A percentile compares a stretch with the other conserved stretches of the same genome.
Conservation (phyloP, 208 protist species). For the Acanthamoeba divionensis region DNA sequence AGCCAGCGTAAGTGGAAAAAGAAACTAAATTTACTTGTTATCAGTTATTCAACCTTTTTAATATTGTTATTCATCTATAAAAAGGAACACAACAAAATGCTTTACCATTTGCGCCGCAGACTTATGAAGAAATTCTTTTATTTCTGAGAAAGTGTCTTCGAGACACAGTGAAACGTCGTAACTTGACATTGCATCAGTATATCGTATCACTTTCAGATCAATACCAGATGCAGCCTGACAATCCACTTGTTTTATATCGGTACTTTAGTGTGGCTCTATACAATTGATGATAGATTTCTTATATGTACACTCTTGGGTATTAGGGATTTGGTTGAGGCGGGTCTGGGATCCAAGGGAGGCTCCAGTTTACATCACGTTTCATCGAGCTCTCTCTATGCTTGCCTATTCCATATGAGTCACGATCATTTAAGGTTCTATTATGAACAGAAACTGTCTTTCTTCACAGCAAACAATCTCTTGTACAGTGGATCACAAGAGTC, state of each 20-base stretch:
- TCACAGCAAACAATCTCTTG: neutral
- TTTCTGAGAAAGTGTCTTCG: slow-evolving; percentile 38
- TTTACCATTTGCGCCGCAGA: neutral
- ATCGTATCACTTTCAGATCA: neutral
- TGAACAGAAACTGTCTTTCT: neutral
- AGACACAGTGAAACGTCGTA: neutral
- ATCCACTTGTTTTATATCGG: too few relatives aligned
- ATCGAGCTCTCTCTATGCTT: neutral
- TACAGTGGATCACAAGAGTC: slow-evolving; percentile 36
- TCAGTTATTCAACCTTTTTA: too few relatives aligned
- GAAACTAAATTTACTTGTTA: neutral
- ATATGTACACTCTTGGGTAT: neutral
- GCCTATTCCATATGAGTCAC: slow-evolving; percentile 38
- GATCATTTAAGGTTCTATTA: neutral
- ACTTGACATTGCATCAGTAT: neutral
- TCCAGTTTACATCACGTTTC: slow-evolving; percentile 17
- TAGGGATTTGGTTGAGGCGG: neutral
- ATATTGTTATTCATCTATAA: too few relatives aligned
- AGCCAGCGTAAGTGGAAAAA: neutral
- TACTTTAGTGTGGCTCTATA: too few relatives aligned
- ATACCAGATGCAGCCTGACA: too few relatives aligned
- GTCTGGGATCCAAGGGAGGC: neutral
- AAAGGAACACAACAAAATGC: neutral
- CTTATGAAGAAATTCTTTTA: slow-evolving; percentile 11
- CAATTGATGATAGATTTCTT: too few relatives aligned